Base-by-base conservation (phyloP, 331 rosid genomes). In the Arachis monticola region DNA sequence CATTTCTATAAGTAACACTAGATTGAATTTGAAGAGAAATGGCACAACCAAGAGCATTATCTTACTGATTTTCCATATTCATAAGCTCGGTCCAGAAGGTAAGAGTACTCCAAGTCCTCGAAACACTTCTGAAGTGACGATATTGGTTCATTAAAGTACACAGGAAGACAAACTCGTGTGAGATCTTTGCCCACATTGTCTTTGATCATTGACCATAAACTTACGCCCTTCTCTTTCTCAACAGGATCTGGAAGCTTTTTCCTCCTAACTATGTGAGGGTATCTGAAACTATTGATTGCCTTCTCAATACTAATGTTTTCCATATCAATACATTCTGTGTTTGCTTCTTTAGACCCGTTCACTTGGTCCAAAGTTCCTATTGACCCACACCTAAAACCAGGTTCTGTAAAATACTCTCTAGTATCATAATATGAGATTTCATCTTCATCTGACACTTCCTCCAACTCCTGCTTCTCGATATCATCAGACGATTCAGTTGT, bases 141-240 rank as follows among this genome's bases (percentile, higher is more conserved):
- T 77, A 92, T 90, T 22, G 99, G 99, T 83, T 95, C 99, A 50
- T 95, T 95, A 64, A 95, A 95, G 85, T 92, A 95, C 13, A 92
- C 99, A 64, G 99, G 99, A 69, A 95, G 99, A 69, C 99, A 95
- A 74, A 95, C 96, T 40, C 96, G 84, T 11, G 97, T 83, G 70
- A 95, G 97, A 85, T 95, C 99, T 87, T 95, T 95, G 66, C 99
- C 97, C 80, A 92, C 99, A 64, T 92, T 95, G 86, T 95, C 99
- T 84, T 95, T 95, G 73, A 95, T 95, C 90, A 95, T 86, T n/a
- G 96, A 90, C 99, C 99, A 95, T 64, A 95, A 96, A 83, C 99
- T 95, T 64, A 95, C 91, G n/a, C 97, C 93, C 75, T 90, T 95
- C 92, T 95, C 99, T 80, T 95, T 95, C 92, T 95, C 99, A 45